Conservation (phyloP, 805 yeast genomes). For the Metschnikowia chrysomelidarum region DNA sequence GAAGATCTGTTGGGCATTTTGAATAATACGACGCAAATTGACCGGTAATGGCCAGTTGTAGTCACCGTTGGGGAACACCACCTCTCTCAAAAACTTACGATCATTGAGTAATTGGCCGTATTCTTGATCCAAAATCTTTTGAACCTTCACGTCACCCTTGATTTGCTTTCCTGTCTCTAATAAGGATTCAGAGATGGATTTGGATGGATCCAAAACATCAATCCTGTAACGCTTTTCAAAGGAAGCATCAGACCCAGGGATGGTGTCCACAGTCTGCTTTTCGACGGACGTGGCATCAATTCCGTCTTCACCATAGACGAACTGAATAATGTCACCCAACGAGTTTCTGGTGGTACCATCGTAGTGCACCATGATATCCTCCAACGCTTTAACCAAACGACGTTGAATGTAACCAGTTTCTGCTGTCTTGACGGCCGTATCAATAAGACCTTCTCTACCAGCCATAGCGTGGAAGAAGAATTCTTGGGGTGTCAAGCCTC, state of each 20-base stretch:
- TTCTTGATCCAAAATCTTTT: slow-evolving; percentile 78
- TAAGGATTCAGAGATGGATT: slow-evolving; percentile 64
- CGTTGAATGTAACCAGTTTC: slow-evolving; percentile 99
- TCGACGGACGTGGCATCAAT: slow-evolving; percentile 98
- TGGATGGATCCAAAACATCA: slow-evolving; percentile 71
- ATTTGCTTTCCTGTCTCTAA: slow-evolving; percentile 90
- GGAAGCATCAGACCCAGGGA: slow-evolving; percentile 84
- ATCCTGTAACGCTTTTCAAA: slow-evolving; percentile 84
- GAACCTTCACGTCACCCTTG: slow-evolving; percentile 83
- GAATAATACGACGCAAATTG: slow-evolving; percentile 91
- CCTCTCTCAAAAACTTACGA: slow-evolving; percentile 73
- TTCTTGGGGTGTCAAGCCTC: slow-evolving; percentile 95
- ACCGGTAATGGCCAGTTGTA: slow-evolving; percentile 97
- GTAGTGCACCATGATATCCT: slow-evolving; percentile 96
- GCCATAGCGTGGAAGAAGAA: slow-evolving; percentile 98
- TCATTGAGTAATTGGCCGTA: slow-evolving; percentile 74
- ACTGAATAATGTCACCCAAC: slow-evolving; percentile 92
- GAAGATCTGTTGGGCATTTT: slow-evolving; percentile 96
- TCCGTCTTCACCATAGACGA: slow-evolving; percentile 98
- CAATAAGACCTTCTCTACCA: slow-evolving; percentile 99
- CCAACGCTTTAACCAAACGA: slow-evolving; percentile 94
- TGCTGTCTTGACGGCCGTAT: slow-evolving; percentile 99
- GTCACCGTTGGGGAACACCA: slow-evolving; percentile 90
- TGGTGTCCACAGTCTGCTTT: slow-evolving; percentile 91
- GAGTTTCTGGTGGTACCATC: slow-evolving; percentile 99